phyloP scores from a whole-genome alignment of 441 rosid species.

The Raphanus hybrid region DNA sequence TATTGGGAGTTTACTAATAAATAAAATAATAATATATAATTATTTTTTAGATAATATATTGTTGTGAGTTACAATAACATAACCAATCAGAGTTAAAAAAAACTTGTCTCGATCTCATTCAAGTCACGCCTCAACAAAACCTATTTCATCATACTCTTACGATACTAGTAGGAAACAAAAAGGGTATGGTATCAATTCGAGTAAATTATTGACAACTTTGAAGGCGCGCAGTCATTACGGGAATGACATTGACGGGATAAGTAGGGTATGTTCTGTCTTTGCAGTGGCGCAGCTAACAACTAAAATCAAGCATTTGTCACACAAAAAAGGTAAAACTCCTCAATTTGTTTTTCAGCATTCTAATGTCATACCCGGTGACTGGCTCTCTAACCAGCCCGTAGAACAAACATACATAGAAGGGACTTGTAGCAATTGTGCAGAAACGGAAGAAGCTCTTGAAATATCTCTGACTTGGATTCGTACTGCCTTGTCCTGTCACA shows the following conservation, averaged over 20 bases:
- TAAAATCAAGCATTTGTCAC: constrained; percentile 84
- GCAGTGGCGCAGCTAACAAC: constrained; percentile 93
- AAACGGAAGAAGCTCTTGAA: constrained; percentile 77
- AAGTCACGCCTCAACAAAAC: no score
- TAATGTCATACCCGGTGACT: constrained; percentile 7
- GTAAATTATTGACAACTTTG: no score
- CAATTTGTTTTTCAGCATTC: background rate
- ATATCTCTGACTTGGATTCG: constrained; percentile 88
- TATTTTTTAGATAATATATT: no score
- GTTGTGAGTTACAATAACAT: no score
- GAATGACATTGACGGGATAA: no score
- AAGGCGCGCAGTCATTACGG: no score
- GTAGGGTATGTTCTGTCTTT: constrained; percentile 25
- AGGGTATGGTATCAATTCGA: no score
- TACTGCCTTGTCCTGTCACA: constrained; percentile 46
- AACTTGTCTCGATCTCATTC: no score
- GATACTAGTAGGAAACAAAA: no score
- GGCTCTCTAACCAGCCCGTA: constrained; percentile 26
- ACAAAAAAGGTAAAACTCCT: background rate
- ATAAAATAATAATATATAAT: no score
- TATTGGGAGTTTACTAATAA: no score
- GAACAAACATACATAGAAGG: constrained; percentile 78
- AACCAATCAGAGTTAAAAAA: no score
- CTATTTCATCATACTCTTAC: background rate
- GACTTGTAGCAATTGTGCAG: constrained; percentile 81